Evolutionary conservation across 129 eudicot species (phyloP).

Genomic region (Cynara cardunculus): DNA sequence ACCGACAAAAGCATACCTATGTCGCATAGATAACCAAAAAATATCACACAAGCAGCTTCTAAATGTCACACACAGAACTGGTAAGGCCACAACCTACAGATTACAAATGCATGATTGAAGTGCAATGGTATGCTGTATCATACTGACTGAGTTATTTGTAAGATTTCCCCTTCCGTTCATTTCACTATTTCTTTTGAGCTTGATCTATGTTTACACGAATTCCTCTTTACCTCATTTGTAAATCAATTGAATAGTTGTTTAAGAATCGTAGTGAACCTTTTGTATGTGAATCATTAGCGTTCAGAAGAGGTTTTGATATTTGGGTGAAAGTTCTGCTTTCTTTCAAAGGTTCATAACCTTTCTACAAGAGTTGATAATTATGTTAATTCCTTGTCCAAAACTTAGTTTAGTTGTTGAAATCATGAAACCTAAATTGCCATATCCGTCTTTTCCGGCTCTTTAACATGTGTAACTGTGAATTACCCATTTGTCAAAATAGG

Average conservation of each 20-base stretch:
- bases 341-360: neutral
- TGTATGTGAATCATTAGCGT: too few relatives aligned
- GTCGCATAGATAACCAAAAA: neutral
- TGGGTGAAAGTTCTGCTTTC: neutral
- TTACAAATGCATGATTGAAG: neutral
- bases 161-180: neutral
- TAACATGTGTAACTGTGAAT: neutral
- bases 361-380: neutral
- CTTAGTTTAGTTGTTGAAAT: neutral
- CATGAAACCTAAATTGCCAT: too few relatives aligned
- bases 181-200: neutral
- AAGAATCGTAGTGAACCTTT: too few relatives aligned
- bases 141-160: neutral
- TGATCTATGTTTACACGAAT: neutral
- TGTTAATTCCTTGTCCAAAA: neutral
- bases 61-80: neutral
- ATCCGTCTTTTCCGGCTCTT: neutral
- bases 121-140: neutral
- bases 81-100: neutral
- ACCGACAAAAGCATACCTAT: neutral
- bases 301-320: too few relatives aligned
- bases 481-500: neutral
- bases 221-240: too few relatives aligned
- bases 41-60: neutral
- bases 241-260: too few relatives aligned